A percentile compares a stretch with the other conserved stretches of the same genome.
These are phyloP conservation scores for Colletotrichum tabaci DNA, from an alignment of 2,329 filamentous ascomycete genomes.

Conservation along the genomic window DNA sequence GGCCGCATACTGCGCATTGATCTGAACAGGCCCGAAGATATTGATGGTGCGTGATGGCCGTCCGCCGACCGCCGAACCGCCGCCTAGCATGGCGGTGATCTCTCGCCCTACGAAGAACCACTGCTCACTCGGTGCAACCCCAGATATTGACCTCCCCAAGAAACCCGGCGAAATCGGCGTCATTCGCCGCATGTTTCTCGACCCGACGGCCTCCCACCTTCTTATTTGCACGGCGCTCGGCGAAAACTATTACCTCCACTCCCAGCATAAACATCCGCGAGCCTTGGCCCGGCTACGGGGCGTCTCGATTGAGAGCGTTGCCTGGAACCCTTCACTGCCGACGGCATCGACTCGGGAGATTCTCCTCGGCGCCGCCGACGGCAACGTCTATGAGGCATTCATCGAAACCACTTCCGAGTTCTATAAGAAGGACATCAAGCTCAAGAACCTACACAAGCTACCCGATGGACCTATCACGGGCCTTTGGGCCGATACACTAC, in stretches of 20 bases:
- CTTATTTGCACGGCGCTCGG: slow-evolving; percentile 91
- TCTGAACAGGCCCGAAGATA: slow-evolving; percentile 92
- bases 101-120: slow-evolving; percentile 20
- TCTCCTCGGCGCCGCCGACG: slow-evolving; percentile 90
- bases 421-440: slow-evolving; percentile 92
- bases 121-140: slow-evolving; percentile 32
- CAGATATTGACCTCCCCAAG: slow-evolving; percentile 97
- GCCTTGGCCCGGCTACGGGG: slow-evolving; percentile 86
- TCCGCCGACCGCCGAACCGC: slow-evolving; percentile 19
- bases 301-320: slow-evolving; percentile 88
- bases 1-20: slow-evolving; percentile 95
- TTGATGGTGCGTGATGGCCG: slow-evolving; percentile 76
- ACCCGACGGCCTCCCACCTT: slow-evolving; percentile 95
- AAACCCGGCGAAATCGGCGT: slow-evolving; percentile 91
- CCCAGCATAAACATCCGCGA: slow-evolving; percentile 90
- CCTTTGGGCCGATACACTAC: slow-evolving; percentile 84
- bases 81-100: not conserved
- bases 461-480: slow-evolving; percentile 88
- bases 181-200: slow-evolving; percentile 96
- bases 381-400: slow-evolving; percentile 94
- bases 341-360: slow-evolving; percentile 97
- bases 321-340: slow-evolving; percentile 94
- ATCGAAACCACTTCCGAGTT: slow-evolving; percentile 96
- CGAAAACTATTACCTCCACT: slow-evolving; percentile 98
- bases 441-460: slow-evolving; percentile 86